Evolutionary conservation across 164 flowering plant species (phyloP).

Genomic region (Berberis thunbergii): DNA sequence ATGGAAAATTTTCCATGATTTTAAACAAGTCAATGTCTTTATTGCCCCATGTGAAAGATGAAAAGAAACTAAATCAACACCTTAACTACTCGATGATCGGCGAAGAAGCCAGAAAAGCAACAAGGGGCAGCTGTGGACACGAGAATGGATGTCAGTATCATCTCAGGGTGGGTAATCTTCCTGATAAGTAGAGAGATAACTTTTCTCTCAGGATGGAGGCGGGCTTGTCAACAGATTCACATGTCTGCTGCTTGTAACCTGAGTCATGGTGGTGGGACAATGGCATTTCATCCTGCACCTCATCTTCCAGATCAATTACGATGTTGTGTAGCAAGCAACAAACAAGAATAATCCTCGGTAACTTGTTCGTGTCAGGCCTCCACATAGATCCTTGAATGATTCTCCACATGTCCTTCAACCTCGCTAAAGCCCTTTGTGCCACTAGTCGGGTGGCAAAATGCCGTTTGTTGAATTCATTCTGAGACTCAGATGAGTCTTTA

Average conservation of each 20-base stretch:
- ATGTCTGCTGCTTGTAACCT: constrained; percentile 37
- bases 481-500: constrained; percentile 34
- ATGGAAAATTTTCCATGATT: no score
- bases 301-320: constrained; percentile 76
- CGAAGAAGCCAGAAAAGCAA: no score
- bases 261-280: constrained; percentile 49
- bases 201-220: constrained; percentile 46
- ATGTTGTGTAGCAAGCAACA: constrained; percentile 96
- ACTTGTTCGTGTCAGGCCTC: constrained; percentile 80
- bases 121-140: no score
- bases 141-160: background rate
- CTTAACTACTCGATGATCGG: no score
- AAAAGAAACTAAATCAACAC: no score
- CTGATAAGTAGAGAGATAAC: constrained; percentile 42
- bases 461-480: constrained; percentile 59
- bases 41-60: no score
- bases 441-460: constrained; percentile 57
- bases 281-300: constrained; percentile 45
- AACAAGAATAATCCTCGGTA: constrained; percentile 79
- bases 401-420: constrained; percentile 82
- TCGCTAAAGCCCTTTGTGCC: constrained; percentile 60
- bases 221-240: constrained; percentile 27
- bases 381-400: constrained; percentile 79
- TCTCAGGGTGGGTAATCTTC: constrained; percentile 27
- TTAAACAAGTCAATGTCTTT: no score